A percentile compares a stretch with the other conserved stretches of the same genome.
Conservation (phyloP, 768 basidiomycete genomes). For the Suillus occidentalis region DNA sequence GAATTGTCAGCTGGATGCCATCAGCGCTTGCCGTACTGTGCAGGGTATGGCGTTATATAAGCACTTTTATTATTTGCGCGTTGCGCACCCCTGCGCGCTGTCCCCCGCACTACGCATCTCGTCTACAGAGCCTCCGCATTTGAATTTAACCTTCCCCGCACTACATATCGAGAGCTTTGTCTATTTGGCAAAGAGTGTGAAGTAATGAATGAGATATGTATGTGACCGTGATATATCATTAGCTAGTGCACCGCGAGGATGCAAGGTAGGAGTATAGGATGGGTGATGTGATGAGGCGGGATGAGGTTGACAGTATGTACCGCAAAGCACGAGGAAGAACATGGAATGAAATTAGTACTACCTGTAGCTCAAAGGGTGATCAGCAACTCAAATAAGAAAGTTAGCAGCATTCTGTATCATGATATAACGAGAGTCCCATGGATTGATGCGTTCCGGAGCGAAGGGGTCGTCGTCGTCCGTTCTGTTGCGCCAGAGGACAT, state of each 20-base stretch:
- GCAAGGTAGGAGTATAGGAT: too few species aligned
- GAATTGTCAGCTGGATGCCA: slow-evolving; percentile 19
- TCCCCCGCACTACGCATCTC: too few species aligned
- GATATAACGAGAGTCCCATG: background rate
- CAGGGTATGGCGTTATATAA: too few species aligned
- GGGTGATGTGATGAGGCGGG: background rate
- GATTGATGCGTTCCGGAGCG: background rate
- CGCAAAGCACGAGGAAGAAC: background rate
- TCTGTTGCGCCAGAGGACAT: background rate
- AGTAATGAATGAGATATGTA: background rate
- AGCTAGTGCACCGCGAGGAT: background rate
- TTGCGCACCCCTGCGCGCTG: too few species aligned
- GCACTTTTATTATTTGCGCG: too few species aligned
- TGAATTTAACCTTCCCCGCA: too few species aligned
- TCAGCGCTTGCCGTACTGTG: slow-evolving; percentile 13
- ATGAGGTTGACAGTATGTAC: background rate
- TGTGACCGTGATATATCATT: background rate
- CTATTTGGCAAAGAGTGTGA: background rate
- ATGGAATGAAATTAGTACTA: background rate
- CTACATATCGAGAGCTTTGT: too few species aligned
- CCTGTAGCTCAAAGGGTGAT: background rate
- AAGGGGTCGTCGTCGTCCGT: background rate
- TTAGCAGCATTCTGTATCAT: background rate
- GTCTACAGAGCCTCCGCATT: too few species aligned
- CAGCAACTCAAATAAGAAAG: background rate